These are phyloP conservation scores for Mycena venus DNA, from an alignment of 768 basidiomycete genomes.

Conservation along the genomic window DNA sequence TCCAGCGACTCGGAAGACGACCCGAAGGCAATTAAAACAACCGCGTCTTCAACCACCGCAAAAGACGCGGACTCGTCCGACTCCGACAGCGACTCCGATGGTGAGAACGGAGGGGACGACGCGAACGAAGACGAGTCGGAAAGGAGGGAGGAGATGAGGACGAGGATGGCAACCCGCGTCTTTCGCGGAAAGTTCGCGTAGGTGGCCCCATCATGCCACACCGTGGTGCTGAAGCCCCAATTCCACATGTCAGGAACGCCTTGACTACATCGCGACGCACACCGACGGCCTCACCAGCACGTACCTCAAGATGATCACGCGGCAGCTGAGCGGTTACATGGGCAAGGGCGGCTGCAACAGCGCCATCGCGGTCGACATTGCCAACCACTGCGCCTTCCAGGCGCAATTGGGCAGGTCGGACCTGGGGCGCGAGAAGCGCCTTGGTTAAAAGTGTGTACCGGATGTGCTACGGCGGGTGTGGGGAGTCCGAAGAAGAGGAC, in stretches of 20 bases:
- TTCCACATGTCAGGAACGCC: neutral
- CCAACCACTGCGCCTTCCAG: conserved; percentile 17
- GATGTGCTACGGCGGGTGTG: conserved; percentile 14
- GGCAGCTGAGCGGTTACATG: conserved; percentile 2
- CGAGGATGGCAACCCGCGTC: neutral
- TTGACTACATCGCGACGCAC: conserved; percentile 19
- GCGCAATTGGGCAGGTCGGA: conserved; percentile 12
- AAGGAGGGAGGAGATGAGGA: neutral
- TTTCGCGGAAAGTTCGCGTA: conserved; percentile 21
- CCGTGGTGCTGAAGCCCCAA: neutral
- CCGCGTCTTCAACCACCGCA: neutral
- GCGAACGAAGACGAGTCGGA: neutral
- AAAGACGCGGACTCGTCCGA: neutral
- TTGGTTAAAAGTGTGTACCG: conserved; percentile 12
- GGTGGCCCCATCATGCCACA: neutral
- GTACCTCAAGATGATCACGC: conserved; percentile 20
- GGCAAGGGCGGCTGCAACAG: conserved; percentile 15
- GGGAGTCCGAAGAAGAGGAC: conserved; percentile 13
- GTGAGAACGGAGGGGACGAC: neutral
- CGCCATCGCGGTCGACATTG: conserved; percentile 12
- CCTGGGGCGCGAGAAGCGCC: neutral
- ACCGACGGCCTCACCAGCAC: conserved; percentile 23
- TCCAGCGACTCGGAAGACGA: conserved; percentile 12
- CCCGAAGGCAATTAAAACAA: neutral
- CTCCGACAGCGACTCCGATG: conserved; percentile 1